Percentiles rank a stretch among this genome's conserved stretches.
phyloP scores from a whole-genome alignment of 2,329 filamentous ascomycete species.

The Penicillium crustosum region DNA sequence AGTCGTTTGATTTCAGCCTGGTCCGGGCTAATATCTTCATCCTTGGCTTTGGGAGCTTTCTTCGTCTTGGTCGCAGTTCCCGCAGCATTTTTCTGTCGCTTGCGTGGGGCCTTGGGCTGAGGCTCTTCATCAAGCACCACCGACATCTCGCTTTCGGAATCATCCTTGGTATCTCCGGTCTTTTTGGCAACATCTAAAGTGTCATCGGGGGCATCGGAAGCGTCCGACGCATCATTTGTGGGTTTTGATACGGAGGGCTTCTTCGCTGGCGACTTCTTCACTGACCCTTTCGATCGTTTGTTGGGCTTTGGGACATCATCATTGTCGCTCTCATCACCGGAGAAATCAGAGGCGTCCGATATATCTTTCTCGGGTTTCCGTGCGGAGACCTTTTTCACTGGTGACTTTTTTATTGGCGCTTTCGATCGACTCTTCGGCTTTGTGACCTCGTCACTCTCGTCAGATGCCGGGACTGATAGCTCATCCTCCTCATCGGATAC shows the following conservation, averaged over 20 bases:
- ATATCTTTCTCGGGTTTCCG: constrained; percentile 8
- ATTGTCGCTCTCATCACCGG: constrained; percentile 26
- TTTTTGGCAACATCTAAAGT: constrained; percentile 15
- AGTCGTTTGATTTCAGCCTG: constrained; percentile 83
- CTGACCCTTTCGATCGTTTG: constrained; percentile 14
- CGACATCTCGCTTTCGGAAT: constrained; percentile 66
- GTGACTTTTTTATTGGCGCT: background rate
- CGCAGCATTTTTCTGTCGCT: constrained; percentile 39
- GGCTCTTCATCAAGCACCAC: constrained; percentile 74
- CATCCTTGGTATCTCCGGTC: constrained; percentile 45
- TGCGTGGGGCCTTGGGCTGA: constrained; percentile 60
- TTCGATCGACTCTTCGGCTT: constrained; percentile 22
- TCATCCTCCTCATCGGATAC: constrained; percentile 27
- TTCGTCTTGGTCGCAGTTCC: constrained; percentile 33
- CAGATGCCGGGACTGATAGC: constrained; percentile 7
- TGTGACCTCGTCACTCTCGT: constrained; percentile 26
- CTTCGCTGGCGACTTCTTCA: constrained; percentile 11
- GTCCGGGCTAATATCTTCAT: constrained; percentile 58
- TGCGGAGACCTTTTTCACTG: constrained; percentile 6
- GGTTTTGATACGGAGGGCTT: constrained; percentile 5
- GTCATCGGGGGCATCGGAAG: constrained; percentile 17
- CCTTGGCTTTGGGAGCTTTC: constrained; percentile 44
- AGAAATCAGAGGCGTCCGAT: constrained; percentile 6
- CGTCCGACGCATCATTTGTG: constrained; percentile 6
- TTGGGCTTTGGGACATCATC: constrained; percentile 22